A percentile compares a stretch with the other conserved stretches of the same genome.
phyloP scores from a whole-genome alignment of 306 rosid genomes.

The Quercus dentata region DNA sequence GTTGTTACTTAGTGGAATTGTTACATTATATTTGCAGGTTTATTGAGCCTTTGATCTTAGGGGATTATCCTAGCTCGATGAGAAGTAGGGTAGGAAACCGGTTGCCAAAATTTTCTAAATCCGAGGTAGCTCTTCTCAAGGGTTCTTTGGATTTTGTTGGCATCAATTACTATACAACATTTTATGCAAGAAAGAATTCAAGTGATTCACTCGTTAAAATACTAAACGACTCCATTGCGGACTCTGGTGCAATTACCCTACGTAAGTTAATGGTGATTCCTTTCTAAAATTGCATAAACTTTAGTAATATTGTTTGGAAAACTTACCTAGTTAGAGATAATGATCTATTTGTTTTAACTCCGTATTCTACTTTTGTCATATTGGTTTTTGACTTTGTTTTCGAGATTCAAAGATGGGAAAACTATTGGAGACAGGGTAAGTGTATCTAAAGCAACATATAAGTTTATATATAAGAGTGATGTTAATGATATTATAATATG shows the following conservation, averaged over 20 bases:
- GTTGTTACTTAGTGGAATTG: neutral
- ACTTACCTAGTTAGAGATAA: neutral
- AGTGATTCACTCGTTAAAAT: slow-evolving; percentile 13
- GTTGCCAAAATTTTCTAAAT: slow-evolving; percentile 55
- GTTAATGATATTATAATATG: too few relatives aligned
- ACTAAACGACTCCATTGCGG: slow-evolving; percentile 53
- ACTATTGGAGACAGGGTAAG: slow-evolving; percentile 71
- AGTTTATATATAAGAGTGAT: too few relatives aligned
- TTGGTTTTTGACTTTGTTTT: slow-evolving; percentile 8
- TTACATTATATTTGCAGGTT: slow-evolving; percentile 45
- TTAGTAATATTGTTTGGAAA: neutral
- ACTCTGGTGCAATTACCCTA: slow-evolving; percentile 64
- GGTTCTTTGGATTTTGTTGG: slow-evolving; percentile 92
- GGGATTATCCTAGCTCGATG: slow-evolving; percentile 82
- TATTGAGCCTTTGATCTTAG: slow-evolving; percentile 66
- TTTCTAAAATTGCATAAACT: neutral
- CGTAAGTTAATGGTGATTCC: slow-evolving; percentile 50
- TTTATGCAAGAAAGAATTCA: slow-evolving; percentile 44
- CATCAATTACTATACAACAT: slow-evolving; percentile 91
- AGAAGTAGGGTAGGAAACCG: slow-evolving; percentile 51
- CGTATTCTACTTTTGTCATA: neutral
- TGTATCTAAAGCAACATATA: neutral
- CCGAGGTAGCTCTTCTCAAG: slow-evolving; percentile 43
- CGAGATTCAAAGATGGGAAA: slow-evolving; percentile 72
- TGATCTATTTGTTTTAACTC: neutral